Evolutionary conservation across 2,329 filamentous ascomycete genomes (phyloP).

Genomic region (Achaetomium macrosporum): DNA sequence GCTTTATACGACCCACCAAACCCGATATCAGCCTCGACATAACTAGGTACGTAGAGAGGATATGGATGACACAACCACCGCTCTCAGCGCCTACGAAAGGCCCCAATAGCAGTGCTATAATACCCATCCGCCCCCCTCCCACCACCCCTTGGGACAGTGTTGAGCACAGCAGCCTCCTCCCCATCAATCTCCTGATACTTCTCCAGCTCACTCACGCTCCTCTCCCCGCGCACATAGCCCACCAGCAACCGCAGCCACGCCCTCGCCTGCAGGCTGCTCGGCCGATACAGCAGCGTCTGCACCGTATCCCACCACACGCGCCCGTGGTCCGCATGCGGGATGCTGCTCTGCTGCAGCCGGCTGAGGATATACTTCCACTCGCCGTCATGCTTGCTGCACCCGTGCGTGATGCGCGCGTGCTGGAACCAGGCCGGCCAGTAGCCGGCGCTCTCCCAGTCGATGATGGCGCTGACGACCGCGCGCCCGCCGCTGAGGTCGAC

Average conservation of each 20-base stretch:
- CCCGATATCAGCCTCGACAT: too few relatives aligned
- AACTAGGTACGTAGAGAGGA: too few relatives aligned
- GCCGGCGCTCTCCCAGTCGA: slow-evolving; percentile 15
- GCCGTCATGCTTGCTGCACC: neutral
- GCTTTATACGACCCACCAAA: too few relatives aligned
- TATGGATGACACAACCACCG: too few relatives aligned
- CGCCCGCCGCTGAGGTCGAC: neutral
- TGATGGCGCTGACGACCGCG: slow-evolving; percentile 5
- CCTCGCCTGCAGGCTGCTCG: neutral
- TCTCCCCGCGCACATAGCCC: neutral
- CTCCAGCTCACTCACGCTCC: neutral
- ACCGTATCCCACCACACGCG: slow-evolving; percentile 10
- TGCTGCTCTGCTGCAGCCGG: neutral
- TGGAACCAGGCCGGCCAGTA: slow-evolving; percentile 17
- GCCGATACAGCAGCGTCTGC: neutral
- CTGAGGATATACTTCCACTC: slow-evolving; percentile 12
- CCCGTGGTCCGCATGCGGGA: slow-evolving; percentile 4
- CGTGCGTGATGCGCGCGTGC: slow-evolving; percentile 10
- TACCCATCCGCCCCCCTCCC: neutral
- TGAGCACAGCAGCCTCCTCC: neutral
- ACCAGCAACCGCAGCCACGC: slow-evolving; percentile 7
- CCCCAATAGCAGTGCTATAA: neutral
- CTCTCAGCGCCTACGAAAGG: too few relatives aligned
- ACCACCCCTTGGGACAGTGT: neutral
- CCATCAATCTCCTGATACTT: neutral